These are phyloP conservation scores for Termitomyces sp. DNA, from an alignment of 768 basidiomycete genomes.

Conservation along the genomic window DNA sequence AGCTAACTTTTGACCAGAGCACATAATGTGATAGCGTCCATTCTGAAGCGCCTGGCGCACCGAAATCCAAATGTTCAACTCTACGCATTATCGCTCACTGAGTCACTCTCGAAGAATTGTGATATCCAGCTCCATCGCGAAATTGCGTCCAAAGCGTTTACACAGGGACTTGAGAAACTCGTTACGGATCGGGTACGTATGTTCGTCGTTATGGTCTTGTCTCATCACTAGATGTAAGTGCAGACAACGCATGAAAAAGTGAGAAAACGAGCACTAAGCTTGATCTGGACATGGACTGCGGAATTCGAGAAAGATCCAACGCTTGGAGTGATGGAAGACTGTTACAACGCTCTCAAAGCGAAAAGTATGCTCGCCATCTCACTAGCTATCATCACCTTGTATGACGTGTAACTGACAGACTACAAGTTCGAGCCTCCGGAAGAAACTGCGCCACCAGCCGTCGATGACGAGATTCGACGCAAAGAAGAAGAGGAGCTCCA, in stretches of 20 bases:
- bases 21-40: conserved; percentile 75
- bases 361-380: conserved; percentile 55
- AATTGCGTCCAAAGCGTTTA: conserved; percentile 87
- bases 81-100: conserved; percentile 83
- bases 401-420: conserved; percentile 34
- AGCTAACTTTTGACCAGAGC: conserved; percentile 54
- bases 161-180: conserved; percentile 81
- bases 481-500: conserved; percentile 95
- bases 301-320: conserved; percentile 80
- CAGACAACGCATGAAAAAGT: conserved; percentile 93
- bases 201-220: neutral
- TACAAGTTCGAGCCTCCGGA: conserved; percentile 64
- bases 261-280: conserved; percentile 62
- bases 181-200: conserved; percentile 78
- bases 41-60: conserved; percentile 89
- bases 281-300: conserved; percentile 80
- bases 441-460: conserved; percentile 63
- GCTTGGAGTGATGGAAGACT: conserved; percentile 88
- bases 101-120: conserved; percentile 91
- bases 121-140: conserved; percentile 78
- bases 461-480: conserved; percentile 76
- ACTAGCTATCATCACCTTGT: conserved; percentile 1
- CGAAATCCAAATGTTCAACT: conserved; percentile 96
- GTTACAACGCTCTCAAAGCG: conserved; percentile 73
- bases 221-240: neutral